Evolutionary conservation across 1,139 yeast species (phyloP), one percentile per base, ranked within the genome.

Genomic region (Saccharomyces hybrid): DNA sequence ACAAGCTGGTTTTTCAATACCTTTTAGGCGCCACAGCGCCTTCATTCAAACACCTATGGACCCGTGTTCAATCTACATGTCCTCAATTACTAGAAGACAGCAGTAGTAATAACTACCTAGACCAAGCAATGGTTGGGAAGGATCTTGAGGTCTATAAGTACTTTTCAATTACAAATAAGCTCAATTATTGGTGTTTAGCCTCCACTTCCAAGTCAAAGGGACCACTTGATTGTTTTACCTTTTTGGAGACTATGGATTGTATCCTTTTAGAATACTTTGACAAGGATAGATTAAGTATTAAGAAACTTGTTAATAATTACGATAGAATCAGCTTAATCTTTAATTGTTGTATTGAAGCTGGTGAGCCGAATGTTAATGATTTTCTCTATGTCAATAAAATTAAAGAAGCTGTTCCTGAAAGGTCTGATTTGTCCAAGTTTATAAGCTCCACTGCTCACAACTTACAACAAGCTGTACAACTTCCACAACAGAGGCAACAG

Each of bases 351-450:
- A 67, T 90, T 26, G 96, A 88, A 62, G 84, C 82, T 50, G 93
- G 95, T 1, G 75, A 77, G 26, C 96, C 96, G 0, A 79, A 80
- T 59, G 75, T 80, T 11, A 41, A 26, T 51, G 84, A 91, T 0
- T 96, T 89, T 60, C 74, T 83, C 52, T 59, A 59, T 44, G 56
- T 52, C 23, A 90, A 89, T 66, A 78, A 82, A 51, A 70, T 91
- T 47, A 75, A 82, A 53, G 93, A 86, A 53, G 70, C 84, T 20
- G 83, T 90, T 0, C 95, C 95, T n/a, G 76, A 76, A 51, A 73
- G 73, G 51, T 67, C 74, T 14, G 73, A 77, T 8, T 59, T 78
- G 8, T 72, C 76, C 11, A 71, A 74, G 49, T 67, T 75, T 27
- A 57, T 78, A 2, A 64, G 72, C 31, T 70, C 76, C 7, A 74